These are phyloP conservation scores for Avena atlantica DNA, from an alignment of 176 grass and related monocot genomes.

Conservation along the genomic window DNA sequence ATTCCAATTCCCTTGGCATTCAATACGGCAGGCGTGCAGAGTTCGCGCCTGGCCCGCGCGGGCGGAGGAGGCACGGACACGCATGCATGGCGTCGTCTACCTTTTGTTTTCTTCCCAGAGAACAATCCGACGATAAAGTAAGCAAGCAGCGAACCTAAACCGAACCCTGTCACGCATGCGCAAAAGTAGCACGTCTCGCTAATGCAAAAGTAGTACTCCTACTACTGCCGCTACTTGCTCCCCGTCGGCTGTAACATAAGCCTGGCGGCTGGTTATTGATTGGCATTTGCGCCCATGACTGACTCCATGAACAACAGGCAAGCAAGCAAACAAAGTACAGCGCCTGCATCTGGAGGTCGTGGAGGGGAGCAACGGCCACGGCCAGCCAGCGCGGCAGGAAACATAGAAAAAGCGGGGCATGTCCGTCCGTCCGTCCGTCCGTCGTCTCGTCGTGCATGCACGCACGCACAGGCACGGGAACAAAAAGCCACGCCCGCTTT, in stretches of 20 bases:
- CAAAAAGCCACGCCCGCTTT: slow-evolving; percentile 21
- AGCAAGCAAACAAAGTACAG: not conserved
- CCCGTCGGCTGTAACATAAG: not conserved
- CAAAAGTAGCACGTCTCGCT: not conserved
- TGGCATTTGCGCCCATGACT: slow-evolving; percentile 20
- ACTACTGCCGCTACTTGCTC: too few species aligned
- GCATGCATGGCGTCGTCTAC: not conserved
- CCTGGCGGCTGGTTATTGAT: not conserved
- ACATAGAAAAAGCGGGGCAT: slow-evolving; percentile 38
- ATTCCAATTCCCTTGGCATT: not conserved
- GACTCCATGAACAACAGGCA: not conserved
- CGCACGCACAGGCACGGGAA: not conserved
- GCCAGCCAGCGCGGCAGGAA: slow-evolving; percentile 11
- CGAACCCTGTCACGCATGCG: not conserved
- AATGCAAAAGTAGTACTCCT: not conserved
- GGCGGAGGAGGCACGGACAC: not conserved
- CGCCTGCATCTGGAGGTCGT: slow-evolving; percentile 36
- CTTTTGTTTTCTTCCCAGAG: not conserved
- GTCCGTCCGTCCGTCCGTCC: slow-evolving; percentile 9
- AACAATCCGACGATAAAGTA: not conserved
- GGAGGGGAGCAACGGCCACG: slow-evolving; percentile 9
- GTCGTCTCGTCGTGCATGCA: slow-evolving; percentile 44
- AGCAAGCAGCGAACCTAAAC: too few species aligned
- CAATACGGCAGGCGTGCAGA: not conserved
- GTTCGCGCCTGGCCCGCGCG: not conserved